A percentile compares a stretch with the other conserved stretches of the same genome.
Conservation (phyloP, 176 grass and related monocot species). For the Rhynchospora tenuis region DNA sequence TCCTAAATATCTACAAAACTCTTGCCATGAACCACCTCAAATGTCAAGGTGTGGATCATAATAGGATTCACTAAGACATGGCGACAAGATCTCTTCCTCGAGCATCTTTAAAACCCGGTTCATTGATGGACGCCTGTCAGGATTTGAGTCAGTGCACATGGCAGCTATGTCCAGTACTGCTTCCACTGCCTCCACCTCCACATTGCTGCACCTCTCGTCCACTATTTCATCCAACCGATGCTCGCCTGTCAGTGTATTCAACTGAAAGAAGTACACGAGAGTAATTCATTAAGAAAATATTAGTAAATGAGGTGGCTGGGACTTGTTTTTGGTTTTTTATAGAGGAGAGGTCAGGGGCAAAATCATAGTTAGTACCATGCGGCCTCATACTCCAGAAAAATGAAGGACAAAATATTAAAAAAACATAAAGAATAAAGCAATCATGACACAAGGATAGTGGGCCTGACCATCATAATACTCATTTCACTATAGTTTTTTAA, state of each 20-base stretch:
- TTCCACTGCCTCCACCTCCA: conserved; percentile 75
- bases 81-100: conserved; percentile 89
- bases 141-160: conserved; percentile 81
- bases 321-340: background rate
- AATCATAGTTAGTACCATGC: background rate
- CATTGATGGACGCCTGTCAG: conserved; percentile 62
- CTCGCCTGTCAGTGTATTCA: conserved; percentile 72
- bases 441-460: background rate
- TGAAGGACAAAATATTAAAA: background rate
- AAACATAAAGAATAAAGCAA: background rate
- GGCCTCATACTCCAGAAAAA: background rate
- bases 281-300: background rate
- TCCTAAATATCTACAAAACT: conserved; percentile 28
- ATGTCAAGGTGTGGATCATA: conserved; percentile 72
- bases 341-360: background rate
- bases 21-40: background rate
- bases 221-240: conserved; percentile 81
- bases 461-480: background rate
- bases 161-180: conserved; percentile 86
- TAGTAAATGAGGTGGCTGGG: background rate
- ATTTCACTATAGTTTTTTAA: background rate
- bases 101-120: conserved; percentile 81
- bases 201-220: conserved; percentile 42
- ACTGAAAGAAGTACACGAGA: conserved; percentile 25
- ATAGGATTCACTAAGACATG: conserved; percentile 59